Evolutionary conservation across 2,329 filamentous ascomycete species (phyloP).

Genomic region (Calycina herbarum): DNA sequence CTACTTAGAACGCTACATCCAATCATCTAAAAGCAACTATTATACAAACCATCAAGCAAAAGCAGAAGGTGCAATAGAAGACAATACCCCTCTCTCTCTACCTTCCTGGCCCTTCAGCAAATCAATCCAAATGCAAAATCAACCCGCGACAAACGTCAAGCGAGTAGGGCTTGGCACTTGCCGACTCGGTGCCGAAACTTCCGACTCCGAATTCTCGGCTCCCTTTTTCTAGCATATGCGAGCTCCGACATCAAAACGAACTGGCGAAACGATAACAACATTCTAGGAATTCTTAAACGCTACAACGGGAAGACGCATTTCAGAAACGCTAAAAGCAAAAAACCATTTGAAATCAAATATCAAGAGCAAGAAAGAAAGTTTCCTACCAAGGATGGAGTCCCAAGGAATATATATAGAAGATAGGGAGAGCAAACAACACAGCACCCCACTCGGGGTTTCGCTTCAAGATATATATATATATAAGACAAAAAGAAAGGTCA

Average conservation of each 20-base stretch:
- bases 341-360: not conserved
- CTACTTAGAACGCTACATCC: not conserved
- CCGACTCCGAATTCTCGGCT: not conserved
- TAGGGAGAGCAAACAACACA: not conserved
- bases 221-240: not conserved
- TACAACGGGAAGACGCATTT: not conserved
- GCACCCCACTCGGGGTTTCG: not conserved
- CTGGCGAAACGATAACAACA: not conserved
- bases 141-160: too few species aligned
- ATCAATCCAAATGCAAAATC: too few species aligned
- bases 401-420: not conserved
- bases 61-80: too few species aligned
- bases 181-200: too few species aligned
- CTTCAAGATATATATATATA: too few species aligned
- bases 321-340: not conserved
- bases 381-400: not conserved
- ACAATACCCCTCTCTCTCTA: too few species aligned
- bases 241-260: not conserved
- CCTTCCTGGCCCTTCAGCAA: too few species aligned
- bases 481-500: too few species aligned
- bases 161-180: not conserved
- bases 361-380: not conserved
- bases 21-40: not conserved
- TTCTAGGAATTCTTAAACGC: not conserved
- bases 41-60: too few species aligned